Conservation (phyloP, 1,284 basidiomycete species). For the Cryptococcus neoformans region DNA sequence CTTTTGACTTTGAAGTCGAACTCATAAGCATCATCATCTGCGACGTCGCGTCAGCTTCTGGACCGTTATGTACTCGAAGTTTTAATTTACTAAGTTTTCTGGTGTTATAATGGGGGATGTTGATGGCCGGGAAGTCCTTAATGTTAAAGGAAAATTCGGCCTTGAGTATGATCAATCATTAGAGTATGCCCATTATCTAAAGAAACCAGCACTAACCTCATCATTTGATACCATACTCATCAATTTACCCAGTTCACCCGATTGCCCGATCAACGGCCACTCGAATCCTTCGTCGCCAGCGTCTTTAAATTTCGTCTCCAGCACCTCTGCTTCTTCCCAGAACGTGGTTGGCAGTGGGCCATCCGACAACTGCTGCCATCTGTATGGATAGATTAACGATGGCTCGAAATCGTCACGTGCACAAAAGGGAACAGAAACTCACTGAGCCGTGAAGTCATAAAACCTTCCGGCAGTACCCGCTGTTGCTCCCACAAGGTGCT, state of each 20-base stretch:
- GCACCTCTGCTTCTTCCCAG: conserved; percentile 63
- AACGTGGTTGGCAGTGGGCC: conserved; percentile 62
- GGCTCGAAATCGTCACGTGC: background rate
- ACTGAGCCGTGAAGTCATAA: conserved; percentile 14
- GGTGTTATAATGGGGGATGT: conserved; percentile 34
- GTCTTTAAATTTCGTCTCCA: conserved; percentile 58
- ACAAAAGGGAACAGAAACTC: conserved; percentile 1
- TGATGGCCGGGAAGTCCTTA: conserved; percentile 21
- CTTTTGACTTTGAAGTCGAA: conserved; percentile 26
- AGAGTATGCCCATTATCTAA: too few species aligned
- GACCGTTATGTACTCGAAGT: background rate
- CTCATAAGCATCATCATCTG: conserved; percentile 42
- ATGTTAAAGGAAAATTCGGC: conserved; percentile 34
- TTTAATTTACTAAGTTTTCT: conserved; percentile 31
- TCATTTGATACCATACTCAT: conserved; percentile 39
- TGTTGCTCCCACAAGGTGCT: conserved; percentile 3
- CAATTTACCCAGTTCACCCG: conserved; percentile 37
- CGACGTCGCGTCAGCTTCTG: conserved; percentile 5
- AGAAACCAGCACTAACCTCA: conserved; percentile 15
- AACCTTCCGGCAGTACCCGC: conserved; percentile 11
- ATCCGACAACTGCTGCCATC: conserved; percentile 49
- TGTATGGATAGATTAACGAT: conserved; percentile 12
- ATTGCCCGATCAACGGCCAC: conserved; percentile 32
- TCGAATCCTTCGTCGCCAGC: conserved; percentile 37
- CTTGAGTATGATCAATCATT: conserved; percentile 2